phyloP scores from a whole-genome alignment of 2,329 filamentous ascomycete species.

The Grosmannia serpens region DNA sequence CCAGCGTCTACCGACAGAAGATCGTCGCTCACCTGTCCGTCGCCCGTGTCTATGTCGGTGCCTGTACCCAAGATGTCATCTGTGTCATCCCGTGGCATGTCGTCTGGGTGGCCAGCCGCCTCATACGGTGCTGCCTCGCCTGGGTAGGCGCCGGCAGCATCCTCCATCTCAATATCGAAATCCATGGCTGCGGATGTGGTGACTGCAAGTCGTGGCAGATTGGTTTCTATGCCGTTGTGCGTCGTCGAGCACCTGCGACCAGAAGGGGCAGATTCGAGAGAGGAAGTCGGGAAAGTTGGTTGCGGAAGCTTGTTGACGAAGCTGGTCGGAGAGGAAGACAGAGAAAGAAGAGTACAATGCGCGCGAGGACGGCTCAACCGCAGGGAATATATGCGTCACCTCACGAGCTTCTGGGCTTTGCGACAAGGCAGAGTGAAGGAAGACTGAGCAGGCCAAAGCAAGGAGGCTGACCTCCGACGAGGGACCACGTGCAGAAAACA shows the following conservation, averaged over 20 bases:
- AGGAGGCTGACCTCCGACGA: too few species aligned
- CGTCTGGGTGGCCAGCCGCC: background rate
- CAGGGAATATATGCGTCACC: background rate
- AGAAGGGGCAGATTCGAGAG: too few species aligned
- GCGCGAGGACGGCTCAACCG: background rate
- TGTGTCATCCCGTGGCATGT: slow-evolving; percentile 21
- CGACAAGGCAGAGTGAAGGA: too few species aligned
- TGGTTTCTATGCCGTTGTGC: too few species aligned
- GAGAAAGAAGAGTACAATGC: background rate
- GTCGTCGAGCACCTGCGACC: too few species aligned
- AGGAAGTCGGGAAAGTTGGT: too few species aligned
- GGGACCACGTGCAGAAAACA: too few species aligned
- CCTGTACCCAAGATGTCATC: slow-evolving; percentile 15
- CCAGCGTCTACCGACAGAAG: too few species aligned
- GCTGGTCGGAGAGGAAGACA: background rate
- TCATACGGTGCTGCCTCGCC: background rate
- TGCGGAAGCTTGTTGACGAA: too few species aligned
- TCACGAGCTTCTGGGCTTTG: too few species aligned
- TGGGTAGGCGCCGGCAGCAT: slow-evolving; percentile 27
- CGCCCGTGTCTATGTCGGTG: slow-evolving; percentile 5
- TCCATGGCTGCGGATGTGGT: slow-evolving; percentile 40
- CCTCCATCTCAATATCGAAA: slow-evolving; percentile 60
- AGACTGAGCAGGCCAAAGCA: too few species aligned
- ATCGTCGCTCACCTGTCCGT: slow-evolving; percentile 11
- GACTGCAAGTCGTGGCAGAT: too few species aligned